Base-by-base conservation (phyloP, 192 early-diverging fungal species). In the Coemansia sp. region DNA sequence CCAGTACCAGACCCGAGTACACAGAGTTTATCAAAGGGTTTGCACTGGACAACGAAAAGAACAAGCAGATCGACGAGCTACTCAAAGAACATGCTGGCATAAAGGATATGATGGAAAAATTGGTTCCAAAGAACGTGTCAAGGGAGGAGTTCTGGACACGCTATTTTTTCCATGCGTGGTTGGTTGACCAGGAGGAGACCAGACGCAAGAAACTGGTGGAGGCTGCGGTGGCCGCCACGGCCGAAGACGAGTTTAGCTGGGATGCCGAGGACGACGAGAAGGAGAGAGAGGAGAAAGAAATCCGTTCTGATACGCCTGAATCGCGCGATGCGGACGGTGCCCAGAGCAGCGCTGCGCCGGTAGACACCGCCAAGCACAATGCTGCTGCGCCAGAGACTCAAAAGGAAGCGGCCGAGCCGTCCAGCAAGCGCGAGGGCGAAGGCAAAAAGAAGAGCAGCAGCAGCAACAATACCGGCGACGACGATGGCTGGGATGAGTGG, bases 401-500 rank as follows among this genome's bases (percentile, higher is more conserved):
- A 38, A 38, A 38, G 4, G 36, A 38, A 38, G 10, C 4, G 36
- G 29, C 69, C 10, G 62, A 64, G 11, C 7, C 54, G 1, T 38
- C 22, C 30, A 56, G 42, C 16, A 67, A 66, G 54, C 7, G 48
- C 7, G 52, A 60, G 54, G 42, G 10, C 36, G 11, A 54, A 3
- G n/a, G 22, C 7, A 33, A 18, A 16, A 25, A 14, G 32, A 31
- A 32, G n/a, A 48, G 25, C 25, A 20, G 20, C 32, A 62, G 54
- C 14, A 31, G 45, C 31, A 40, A 29, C 49, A 38, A 10, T 36
- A 68, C 52, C 6, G 28, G 31, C 48, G 61, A 66, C 32, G 77
- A 66, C 63, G 79, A 76, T 34, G 71, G 36, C 16, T 82, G 80
- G 80, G 80, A 76, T 42, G 65, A 73, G 50, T 82, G 80, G 80